These are phyloP conservation scores for Aspergillus ustus DNA, from an alignment of 2,329 filamentous ascomycete genomes.

Conservation along the genomic window DNA sequence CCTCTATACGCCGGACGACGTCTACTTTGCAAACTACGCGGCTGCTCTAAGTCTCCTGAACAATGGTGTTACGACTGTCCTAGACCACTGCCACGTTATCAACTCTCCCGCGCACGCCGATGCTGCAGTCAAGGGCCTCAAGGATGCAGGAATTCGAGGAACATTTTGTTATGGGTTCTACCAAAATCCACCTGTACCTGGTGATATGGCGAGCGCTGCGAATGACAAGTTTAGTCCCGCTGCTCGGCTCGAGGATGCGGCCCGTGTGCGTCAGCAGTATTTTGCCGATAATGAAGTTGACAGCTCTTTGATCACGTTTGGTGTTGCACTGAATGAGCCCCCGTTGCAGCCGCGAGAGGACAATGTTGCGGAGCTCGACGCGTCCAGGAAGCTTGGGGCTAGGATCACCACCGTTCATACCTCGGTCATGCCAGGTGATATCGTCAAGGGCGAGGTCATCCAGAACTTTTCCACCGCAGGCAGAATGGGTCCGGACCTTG, in stretches of 20 bases:
- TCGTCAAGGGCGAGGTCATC: background rate
- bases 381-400: background rate
- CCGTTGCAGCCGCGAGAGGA: background rate
- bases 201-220: background rate
- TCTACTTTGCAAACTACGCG: slow-evolving; percentile 10
- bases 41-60: slow-evolving; percentile 6
- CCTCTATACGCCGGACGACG: slow-evolving; percentile 9
- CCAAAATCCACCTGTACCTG: slow-evolving; percentile 9
- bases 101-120: slow-evolving; percentile 11
- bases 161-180: slow-evolving; percentile 17
- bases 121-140: slow-evolving; percentile 1
- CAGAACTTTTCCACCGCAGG: background rate
- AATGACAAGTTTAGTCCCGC: background rate
- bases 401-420: slow-evolving; percentile 8
- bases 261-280: background rate
- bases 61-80: slow-evolving; percentile 12
- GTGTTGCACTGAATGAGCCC: background rate
- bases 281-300: background rate
- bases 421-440: background rate
- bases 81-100: slow-evolving; percentile 13
- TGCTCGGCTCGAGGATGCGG: background rate
- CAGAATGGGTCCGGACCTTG: slow-evolving; percentile 4
- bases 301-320: background rate
- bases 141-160: slow-evolving; percentile 2
- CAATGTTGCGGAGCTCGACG: background rate